Conservation (phyloP, 352 stramenopile species). For the Globisporangium heterothallicum region DNA sequence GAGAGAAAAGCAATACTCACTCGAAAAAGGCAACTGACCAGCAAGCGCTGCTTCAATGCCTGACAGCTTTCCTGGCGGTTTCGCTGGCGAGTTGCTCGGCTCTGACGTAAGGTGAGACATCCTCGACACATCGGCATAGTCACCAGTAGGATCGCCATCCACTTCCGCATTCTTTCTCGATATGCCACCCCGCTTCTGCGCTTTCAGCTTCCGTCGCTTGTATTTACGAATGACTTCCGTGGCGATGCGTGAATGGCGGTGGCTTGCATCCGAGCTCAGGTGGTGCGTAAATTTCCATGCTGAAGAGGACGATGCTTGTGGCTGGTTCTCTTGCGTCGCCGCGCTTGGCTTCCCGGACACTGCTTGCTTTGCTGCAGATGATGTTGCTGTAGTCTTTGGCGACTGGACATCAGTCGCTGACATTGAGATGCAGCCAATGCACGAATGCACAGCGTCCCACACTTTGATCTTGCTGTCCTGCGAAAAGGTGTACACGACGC, state of each 20-base stretch:
- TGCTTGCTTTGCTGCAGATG: slow-evolving; percentile 2
- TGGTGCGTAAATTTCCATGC: slow-evolving; percentile 57
- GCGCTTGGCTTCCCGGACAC: not conserved
- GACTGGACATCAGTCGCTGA: slow-evolving; percentile 16
- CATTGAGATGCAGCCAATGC: slow-evolving; percentile 50
- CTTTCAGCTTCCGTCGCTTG: slow-evolving; percentile 22
- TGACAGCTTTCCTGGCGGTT: not conserved
- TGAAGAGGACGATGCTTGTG: slow-evolving; percentile 5
- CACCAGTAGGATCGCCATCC: not conserved
- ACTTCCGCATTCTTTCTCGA: not conserved
- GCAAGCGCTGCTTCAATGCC: slow-evolving; percentile 8
- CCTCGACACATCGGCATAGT: not conserved
- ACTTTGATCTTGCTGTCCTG: slow-evolving; percentile 41
- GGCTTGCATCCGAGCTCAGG: slow-evolving; percentile 23
- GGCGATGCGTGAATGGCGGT: slow-evolving; percentile 28
- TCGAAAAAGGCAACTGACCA: slow-evolving; percentile 29
- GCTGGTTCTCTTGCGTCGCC: slow-evolving; percentile 5
- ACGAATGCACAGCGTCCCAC: slow-evolving; percentile 34
- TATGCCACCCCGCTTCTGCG: not conserved
- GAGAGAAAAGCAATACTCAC: slow-evolving; percentile 13
- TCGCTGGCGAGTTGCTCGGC: not conserved
- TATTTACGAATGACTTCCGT: slow-evolving; percentile 35
- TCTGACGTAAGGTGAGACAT: not conserved
- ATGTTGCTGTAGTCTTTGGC: not conserved
- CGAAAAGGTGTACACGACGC: slow-evolving; percentile 42